Base-by-base conservation (phyloP, 2,329 filamentous ascomycete genomes). In the Trichoderma lentiforme region DNA sequence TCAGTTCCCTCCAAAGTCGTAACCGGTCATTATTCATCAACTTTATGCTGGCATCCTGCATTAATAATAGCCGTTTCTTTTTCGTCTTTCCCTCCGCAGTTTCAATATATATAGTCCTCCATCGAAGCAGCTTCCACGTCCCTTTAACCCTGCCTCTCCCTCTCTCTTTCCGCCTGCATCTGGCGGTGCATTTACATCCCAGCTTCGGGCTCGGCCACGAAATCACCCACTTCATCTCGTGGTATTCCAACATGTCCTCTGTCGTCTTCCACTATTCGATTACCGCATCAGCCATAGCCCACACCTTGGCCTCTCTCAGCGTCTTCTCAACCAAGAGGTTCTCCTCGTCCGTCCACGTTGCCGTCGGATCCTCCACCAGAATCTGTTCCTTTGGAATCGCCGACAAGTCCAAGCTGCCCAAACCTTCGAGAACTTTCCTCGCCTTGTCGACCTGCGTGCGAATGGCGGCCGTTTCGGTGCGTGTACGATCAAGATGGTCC, bases 401-500 rank as follows among this genome's bases (percentile, higher is more conserved):
- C 12, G 76, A 77, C 66, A 79, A 70, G 64, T 84, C 84, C 73
- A 89, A 78, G 75, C 86, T 87, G 1, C 85, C 88, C 65, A 97
- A 84, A 0, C 90, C 91, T 72, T 90, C 89, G 73, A 98, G 86
- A 71, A 95, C 86, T 51, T 89, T 87, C 77, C 91, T 89, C 73
- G 96, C 92, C 82, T 92, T 92, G 75, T 91, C 90, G 67, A 90
- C 90, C 78, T 90, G 90, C 72, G 87, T 87, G 72, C 87, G 86
- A 60, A 94, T 89, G 4, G 87, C 88, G 39, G 89, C 86, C 1
- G 94, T 94, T 82, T 98, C 94, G 70, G 87, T 88, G 75, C 87
- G 89, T 70, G 91, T 91, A 75, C 85, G 87, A 76, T 93, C 90
- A 34, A 97, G 83, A 77, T 95, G 92, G 75, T 92, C 91, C 82